Percentiles rank a stretch among this genome's conserved stretches.
Evolutionary conservation across 2,329 filamentous ascomycete species (phyloP).

Genomic region (Graphium sp.): DNA sequence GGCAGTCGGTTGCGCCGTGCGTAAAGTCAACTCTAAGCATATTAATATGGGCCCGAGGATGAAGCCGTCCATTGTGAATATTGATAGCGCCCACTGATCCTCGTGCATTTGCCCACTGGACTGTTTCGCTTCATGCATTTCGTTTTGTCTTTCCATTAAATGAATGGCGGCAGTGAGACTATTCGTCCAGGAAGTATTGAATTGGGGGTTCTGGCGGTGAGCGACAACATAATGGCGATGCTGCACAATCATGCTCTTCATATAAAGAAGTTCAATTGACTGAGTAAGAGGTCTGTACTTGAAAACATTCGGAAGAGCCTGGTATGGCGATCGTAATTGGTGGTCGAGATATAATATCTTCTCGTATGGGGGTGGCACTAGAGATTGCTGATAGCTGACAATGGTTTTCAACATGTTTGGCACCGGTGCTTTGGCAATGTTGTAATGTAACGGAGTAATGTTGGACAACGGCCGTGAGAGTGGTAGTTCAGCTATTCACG

Average conservation of each 20-base stretch:
- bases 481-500: conserved; percentile 5
- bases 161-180: conserved; percentile 12
- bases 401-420: conserved; percentile 11
- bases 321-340: conserved; percentile 8
- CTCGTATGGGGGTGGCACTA: conserved; percentile 4
- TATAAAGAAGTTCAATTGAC: conserved; percentile 13
- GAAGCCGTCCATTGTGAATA: conserved; percentile 28
- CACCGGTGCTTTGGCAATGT: conserved; percentile 12
- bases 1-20: too few relatives aligned
- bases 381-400: conserved; percentile 7
- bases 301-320: conserved; percentile 9
- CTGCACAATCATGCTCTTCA: conserved; percentile 15
- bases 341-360: conserved; percentile 8
- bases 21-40: conserved; percentile 18
- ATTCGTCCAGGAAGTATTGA: conserved; percentile 7
- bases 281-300: conserved; percentile 10
- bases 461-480: conserved; percentile 7
- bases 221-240: conserved; percentile 12
- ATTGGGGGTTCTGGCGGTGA: conserved; percentile 5
- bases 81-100: conserved; percentile 25
- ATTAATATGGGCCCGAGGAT: conserved; percentile 33
- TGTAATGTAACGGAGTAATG: conserved; percentile 9
- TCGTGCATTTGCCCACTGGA: conserved; percentile 24
- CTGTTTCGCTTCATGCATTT: conserved; percentile 15
- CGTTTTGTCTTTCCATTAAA: conserved; percentile 11